Evolutionary conservation across 2,329 filamentous ascomycete species (phyloP), one percentile per base, ranked within the genome.

Genomic region (Botrytis porri): DNA sequence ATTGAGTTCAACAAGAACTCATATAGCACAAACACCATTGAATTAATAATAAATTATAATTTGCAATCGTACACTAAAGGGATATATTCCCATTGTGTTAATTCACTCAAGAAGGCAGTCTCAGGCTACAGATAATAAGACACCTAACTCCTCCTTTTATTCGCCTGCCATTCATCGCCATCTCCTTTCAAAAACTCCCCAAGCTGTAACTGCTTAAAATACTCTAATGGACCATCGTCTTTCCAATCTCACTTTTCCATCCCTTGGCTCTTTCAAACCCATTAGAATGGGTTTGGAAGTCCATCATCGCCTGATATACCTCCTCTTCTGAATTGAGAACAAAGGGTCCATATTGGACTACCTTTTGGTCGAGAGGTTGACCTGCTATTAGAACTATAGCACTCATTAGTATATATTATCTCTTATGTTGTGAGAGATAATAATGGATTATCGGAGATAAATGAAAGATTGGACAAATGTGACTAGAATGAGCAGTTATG

Each of bases 191-290:
- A 48, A 3, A 12, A 32, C 5, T 35, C 16, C 41, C 2, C 29
- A 9, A 48, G 1, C 12, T 14, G 5, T 3, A 0, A 14, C 39
- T 4, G 12, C 18, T 16, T 16, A 8, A 51, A 29, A 10, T 18
- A 32, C 18, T 48, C 74, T 70, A 77, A 74, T 67, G 62, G 35
- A 71, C 65, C 76, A 77, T 78, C 9, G 71, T 75, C 86, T 94
- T 94, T 54, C 93, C 93, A 86, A 97, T 97, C 84, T 97, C 92
- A 80, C 92, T 94, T 82, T 90, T 84, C 94, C 94, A 97, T 43
- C 89, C 88, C 76, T 89, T 86, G 1, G 92, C 92, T 75, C 92
- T 86, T 84, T 96, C 93, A 77, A 96, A 96, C 7, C 93, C 93
- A 81, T 95, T 95, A 54, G 87, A 85, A 75, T 88, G 86, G 22